Percentiles rank a stretch among this genome's conserved stretches.
These are phyloP conservation scores for Cryptosporidium meleagridis DNA, from an alignment of 169 alveolate species.

Conservation along the genomic window DNA sequence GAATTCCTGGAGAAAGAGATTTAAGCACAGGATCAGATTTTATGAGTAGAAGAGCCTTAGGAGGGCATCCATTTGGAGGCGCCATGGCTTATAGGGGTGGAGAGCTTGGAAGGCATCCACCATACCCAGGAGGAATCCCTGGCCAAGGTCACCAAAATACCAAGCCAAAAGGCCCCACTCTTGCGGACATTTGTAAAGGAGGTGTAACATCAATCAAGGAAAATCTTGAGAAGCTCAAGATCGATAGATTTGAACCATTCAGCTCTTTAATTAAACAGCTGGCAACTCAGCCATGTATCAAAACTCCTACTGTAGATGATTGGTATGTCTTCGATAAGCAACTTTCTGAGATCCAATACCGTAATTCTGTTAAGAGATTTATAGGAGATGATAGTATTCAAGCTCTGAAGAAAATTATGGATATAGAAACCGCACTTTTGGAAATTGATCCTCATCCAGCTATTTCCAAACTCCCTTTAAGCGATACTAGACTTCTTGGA, in stretches of 20 bases:
- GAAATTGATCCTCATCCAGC: slow-evolving; percentile 77
- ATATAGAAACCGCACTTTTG: slow-evolving; percentile 77
- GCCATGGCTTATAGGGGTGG: not conserved
- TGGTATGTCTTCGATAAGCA: slow-evolving; percentile 73
- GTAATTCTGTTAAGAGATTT: slow-evolving; percentile 78
- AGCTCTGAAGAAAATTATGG: slow-evolving; percentile 78
- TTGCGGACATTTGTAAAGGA: slow-evolving; percentile 52
- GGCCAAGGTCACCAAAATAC: not conserved
- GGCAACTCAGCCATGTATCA: slow-evolving; percentile 66
- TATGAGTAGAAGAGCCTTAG: slow-evolving; percentile 11
- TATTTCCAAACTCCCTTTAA: slow-evolving; percentile 75
- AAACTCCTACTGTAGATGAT: slow-evolving; percentile 69
- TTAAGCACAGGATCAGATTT: not conserved
- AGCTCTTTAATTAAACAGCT: slow-evolving; percentile 23
- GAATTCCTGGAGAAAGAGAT: slow-evolving; percentile 17
- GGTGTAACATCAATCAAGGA: slow-evolving; percentile 37
- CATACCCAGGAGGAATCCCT: not conserved
- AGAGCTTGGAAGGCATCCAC: not conserved
- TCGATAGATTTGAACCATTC: slow-evolving; percentile 48
- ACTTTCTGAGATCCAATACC: slow-evolving; percentile 69
- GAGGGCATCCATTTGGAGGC: not conserved
- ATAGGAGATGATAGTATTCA: slow-evolving; percentile 78
- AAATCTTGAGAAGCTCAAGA: slow-evolving; percentile 51
- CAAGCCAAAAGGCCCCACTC: slow-evolving; percentile 66
- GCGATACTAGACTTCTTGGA: slow-evolving; percentile 77